These are phyloP conservation scores for Talaromyces liani DNA, from an alignment of 495 filamentous ascomycete species.

Conservation along the genomic window DNA sequence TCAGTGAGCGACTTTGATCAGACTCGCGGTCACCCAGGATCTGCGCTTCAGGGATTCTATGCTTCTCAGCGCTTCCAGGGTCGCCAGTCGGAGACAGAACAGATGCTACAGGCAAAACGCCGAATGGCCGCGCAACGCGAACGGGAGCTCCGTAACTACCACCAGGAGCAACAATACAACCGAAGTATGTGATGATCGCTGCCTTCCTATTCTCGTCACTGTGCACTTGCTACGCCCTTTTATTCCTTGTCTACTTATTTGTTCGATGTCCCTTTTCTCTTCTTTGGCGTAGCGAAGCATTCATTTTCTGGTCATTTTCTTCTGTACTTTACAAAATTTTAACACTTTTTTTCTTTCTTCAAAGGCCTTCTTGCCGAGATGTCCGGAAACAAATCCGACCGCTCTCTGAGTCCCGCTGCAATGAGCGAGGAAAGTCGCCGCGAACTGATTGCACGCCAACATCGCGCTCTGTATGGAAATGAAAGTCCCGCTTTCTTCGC, in stretches of 20 bases:
- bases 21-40: constrained; percentile 59
- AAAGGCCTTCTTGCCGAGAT: constrained; percentile 78
- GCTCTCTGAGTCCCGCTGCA: constrained; percentile 80
- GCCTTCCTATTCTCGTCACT: constrained; percentile 22
- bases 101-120: constrained; percentile 97
- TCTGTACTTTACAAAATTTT: constrained; percentile 45
- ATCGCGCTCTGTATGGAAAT: constrained; percentile 81
- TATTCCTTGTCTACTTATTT: constrained; percentile 35
- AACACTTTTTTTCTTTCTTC: constrained; percentile 38
- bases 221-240: constrained; percentile 17
- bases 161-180: constrained; percentile 99
- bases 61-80: constrained; percentile 87
- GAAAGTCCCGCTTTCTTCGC: constrained; percentile 57
- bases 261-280: constrained; percentile 21
- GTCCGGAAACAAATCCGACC: constrained; percentile 77
- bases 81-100: constrained; percentile 91
- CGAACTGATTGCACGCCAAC: constrained; percentile 91
- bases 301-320: constrained; percentile 15
- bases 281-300: constrained; percentile 29
- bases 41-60: constrained; percentile 90
- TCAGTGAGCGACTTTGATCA: constrained; percentile 84
- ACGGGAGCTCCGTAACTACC: constrained; percentile 98
- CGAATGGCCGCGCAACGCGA: constrained; percentile 98
- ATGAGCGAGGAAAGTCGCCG: constrained; percentile 96
- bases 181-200: constrained; percentile 71